A percentile compares a stretch with the other conserved stretches of the same genome.
Conservation (phyloP, 1,139 yeast genomes). For the Chernovozyma sophiae-reginae region DNA sequence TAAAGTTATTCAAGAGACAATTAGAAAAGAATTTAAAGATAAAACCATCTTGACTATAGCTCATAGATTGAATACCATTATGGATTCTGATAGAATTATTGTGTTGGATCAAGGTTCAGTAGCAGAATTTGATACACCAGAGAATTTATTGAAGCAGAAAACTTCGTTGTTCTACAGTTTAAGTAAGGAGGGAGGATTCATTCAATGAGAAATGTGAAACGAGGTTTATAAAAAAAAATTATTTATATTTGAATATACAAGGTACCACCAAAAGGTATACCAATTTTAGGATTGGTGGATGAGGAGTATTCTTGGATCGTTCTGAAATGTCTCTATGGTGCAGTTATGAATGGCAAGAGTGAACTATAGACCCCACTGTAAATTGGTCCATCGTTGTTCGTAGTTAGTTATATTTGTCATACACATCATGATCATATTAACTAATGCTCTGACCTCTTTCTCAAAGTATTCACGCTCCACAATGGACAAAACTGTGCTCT, state of each 20-base stretch:
- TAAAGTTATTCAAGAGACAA: slow-evolving; percentile 78
- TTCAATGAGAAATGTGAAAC: slow-evolving; percentile 7
- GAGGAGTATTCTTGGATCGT: no score
- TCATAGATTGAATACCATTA: slow-evolving; percentile 87
- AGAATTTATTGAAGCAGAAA: slow-evolving; percentile 57
- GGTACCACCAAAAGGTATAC: no score
- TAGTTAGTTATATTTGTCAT: no score
- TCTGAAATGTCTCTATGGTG: no score
- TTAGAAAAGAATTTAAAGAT: slow-evolving; percentile 77
- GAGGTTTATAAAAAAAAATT: no score
- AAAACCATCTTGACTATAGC: slow-evolving; percentile 94
- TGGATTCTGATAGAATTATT: slow-evolving; percentile 85
- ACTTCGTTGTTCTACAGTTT: slow-evolving; percentile 74
- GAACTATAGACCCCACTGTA: no score
- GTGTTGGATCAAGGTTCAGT: slow-evolving; percentile 84
- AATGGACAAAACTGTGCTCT: slow-evolving; percentile 56
- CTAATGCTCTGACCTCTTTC: slow-evolving; percentile 79
- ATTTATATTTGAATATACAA: no score
- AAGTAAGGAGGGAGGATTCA: slow-evolving; percentile 64
- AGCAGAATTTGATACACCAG: slow-evolving; percentile 84
- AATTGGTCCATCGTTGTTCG: no score
- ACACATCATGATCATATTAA: neutral
- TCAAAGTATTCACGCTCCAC: slow-evolving; percentile 57
- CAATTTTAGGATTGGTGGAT: no score
- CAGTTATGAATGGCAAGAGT: no score